A percentile compares a stretch with the other conserved stretches of the same genome.
These are phyloP conservation scores for Claviceps digitariae DNA, from an alignment of 2,329 filamentous ascomycete genomes.

Conservation along the genomic window DNA sequence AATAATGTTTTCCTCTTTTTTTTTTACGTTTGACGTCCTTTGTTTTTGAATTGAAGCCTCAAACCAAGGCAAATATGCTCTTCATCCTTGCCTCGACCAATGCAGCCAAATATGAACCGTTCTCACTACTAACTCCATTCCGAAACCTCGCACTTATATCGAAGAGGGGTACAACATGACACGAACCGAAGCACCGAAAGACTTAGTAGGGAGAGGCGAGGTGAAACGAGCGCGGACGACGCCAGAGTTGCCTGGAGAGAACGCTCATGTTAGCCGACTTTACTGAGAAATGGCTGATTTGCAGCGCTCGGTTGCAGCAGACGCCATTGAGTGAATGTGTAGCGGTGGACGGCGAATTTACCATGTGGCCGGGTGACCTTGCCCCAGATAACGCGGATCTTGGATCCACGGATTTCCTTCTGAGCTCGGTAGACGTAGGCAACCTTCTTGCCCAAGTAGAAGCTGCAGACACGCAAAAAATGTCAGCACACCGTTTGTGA, in stretches of 20 bases:
- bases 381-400: conserved; percentile 99
- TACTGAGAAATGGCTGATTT: neutral
- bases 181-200: conserved; percentile 90
- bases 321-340: neutral
- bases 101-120: conserved; percentile 48
- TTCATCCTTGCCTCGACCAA: conserved; percentile 45
- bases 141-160: conserved; percentile 57
- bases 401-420: conserved; percentile 90
- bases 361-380: conserved; percentile 94
- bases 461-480: conserved; percentile 32
- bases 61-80: conserved; percentile 34
- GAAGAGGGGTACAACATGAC: conserved; percentile 97
- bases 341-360: conserved; percentile 29
- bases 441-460: conserved; percentile 98
- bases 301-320: neutral
- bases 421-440: conserved; percentile 96
- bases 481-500: conserved; percentile 13
- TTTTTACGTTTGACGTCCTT: conserved; percentile 30
- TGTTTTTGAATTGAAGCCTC: conserved; percentile 38
- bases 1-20: neutral
- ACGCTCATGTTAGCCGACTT: neutral
- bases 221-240: conserved; percentile 97
- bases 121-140: conserved; percentile 49
- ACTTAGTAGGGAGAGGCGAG: conserved; percentile 88
- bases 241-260: conserved; percentile 74